Conservation (phyloP, 495 filamentous ascomycete genomes). For the Parmelia sp. region DNA sequence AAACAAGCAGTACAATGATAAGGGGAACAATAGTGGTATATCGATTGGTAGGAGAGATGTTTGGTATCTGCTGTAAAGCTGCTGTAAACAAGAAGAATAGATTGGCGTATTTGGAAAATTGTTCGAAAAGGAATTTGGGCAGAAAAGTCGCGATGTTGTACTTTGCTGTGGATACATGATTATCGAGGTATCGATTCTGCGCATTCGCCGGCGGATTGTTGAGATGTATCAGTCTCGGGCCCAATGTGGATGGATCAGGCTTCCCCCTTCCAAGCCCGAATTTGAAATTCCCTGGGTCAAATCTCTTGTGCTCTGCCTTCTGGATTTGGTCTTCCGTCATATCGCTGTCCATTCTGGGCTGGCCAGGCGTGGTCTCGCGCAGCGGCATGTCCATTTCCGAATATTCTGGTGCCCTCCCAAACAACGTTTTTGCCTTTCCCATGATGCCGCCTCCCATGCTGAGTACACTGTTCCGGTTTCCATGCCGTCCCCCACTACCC, state of each 20-base stretch:
- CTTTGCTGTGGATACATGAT: constrained; percentile 95
- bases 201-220: constrained; percentile 96
- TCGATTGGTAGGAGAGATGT: constrained; percentile 85
- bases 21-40: constrained; percentile 96
- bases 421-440: constrained; percentile 78
- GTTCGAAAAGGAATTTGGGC: constrained; percentile 96
- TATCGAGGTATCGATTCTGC: constrained; percentile 83
- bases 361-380: constrained; percentile 64
- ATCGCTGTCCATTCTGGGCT: constrained; percentile 34
- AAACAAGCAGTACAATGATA: constrained; percentile 81
- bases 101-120: constrained; percentile 99
- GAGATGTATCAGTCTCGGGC: constrained; percentile 88
- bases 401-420: constrained; percentile 88
- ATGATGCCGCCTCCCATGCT: constrained; percentile 79
- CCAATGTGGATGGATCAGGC: constrained; percentile 80
- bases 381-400: constrained; percentile 97
- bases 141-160: constrained; percentile 95
- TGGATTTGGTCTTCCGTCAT: constrained; percentile 33
- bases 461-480: constrained; percentile 80
- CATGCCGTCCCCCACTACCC: constrained; percentile 47
- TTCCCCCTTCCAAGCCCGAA: constrained; percentile 89
- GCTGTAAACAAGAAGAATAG: constrained; percentile 99
- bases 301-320: constrained; percentile 48
- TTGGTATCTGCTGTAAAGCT: constrained; percentile 88
- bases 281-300: constrained; percentile 70